Evolutionary conservation across 192 early-diverging fungal genomes (phyloP).

Genomic region (Coemansia sp.): DNA sequence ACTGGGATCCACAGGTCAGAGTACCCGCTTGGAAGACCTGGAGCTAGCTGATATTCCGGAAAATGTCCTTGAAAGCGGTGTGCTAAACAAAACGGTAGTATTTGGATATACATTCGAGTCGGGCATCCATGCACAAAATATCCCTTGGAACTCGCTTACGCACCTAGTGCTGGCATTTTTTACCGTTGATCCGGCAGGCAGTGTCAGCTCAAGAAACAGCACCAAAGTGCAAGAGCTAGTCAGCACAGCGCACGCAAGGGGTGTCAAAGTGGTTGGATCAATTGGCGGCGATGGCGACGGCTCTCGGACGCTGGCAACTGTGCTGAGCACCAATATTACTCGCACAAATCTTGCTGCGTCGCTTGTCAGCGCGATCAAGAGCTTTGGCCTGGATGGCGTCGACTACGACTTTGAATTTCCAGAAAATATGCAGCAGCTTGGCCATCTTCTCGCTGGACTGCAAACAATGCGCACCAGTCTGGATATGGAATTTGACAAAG

Average conservation of each 20-base stretch:
- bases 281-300: conserved; percentile 71
- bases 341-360: conserved; percentile 39
- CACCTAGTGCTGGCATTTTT: conserved; percentile 66
- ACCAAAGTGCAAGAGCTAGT: conserved; percentile 22
- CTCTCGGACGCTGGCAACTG: conserved; percentile 58
- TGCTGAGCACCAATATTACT: conserved; percentile 38
- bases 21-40: conserved; percentile 7
- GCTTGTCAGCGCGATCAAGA: conserved; percentile 42
- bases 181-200: conserved; percentile 19
- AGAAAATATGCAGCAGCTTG: conserved; percentile 57
- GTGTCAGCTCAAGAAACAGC: conserved; percentile 12
- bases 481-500: conserved; percentile 50
- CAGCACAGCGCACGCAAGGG: conserved; percentile 30
- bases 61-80: conserved; percentile 31
- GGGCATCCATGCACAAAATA: conserved; percentile 19
- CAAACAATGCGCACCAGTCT: conserved; percentile 57
- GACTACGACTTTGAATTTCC: conserved; percentile 69
- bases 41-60: conserved; percentile 20
- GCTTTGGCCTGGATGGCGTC: conserved; percentile 60
- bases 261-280: conserved; percentile 62
- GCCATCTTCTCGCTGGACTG: conserved; percentile 60
- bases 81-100: conserved; percentile 28
- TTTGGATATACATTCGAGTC: conserved; percentile 47
- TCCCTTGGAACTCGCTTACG: conserved; percentile 58
- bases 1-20: neutral